Percentiles rank a stretch among this genome's conserved stretches.
phyloP scores from a whole-genome alignment of 1,284 basidiomycete genomes.

The Tetrapyrgos nigripes region DNA sequence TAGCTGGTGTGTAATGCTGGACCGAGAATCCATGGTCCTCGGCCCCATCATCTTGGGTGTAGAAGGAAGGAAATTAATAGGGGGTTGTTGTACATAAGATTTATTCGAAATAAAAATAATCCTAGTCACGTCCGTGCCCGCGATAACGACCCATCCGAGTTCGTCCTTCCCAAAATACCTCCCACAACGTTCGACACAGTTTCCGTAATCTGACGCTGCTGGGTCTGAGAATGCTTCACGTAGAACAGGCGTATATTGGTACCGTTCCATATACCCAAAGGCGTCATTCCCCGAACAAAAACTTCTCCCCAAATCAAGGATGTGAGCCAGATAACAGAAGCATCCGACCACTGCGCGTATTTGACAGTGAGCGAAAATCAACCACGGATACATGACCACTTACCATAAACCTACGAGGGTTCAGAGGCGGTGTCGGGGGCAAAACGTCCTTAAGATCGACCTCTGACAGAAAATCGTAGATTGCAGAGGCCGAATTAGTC shows the following conservation, averaged over 20 bases:
- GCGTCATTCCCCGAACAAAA: slow-evolving; percentile 87
- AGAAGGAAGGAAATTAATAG: neutral
- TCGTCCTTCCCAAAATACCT: slow-evolving; percentile 55
- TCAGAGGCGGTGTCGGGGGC: slow-evolving; percentile 69
- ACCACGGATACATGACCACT: slow-evolving; percentile 28
- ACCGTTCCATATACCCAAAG: slow-evolving; percentile 86
- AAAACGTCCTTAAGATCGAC: slow-evolving; percentile 72
- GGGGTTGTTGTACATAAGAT: too few relatives aligned
- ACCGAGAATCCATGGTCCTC: slow-evolving; percentile 14
- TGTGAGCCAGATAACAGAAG: slow-evolving; percentile 88
- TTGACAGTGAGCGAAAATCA: slow-evolving; percentile 13
- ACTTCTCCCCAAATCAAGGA: slow-evolving; percentile 93
- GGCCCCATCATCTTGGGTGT: slow-evolving; percentile 23
- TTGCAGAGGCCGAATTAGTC: slow-evolving; percentile 66
- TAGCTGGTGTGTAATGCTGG: slow-evolving; percentile 44
- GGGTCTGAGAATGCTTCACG: slow-evolving; percentile 80
- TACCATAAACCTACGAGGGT: slow-evolving; percentile 78
- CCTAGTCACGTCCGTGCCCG: slow-evolving; percentile 7
- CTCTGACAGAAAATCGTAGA: slow-evolving; percentile 73
- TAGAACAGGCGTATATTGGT: slow-evolving; percentile 89
- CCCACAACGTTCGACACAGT: slow-evolving; percentile 80
- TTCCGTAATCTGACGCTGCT: slow-evolving; percentile 75
- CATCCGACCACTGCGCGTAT: slow-evolving; percentile 79
- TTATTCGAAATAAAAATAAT: neutral
- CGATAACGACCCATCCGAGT: slow-evolving; percentile 33